Evolutionary conservation across 768 basidiomycete genomes (phyloP).

Genomic region (Xanthoconium stramineum): DNA sequence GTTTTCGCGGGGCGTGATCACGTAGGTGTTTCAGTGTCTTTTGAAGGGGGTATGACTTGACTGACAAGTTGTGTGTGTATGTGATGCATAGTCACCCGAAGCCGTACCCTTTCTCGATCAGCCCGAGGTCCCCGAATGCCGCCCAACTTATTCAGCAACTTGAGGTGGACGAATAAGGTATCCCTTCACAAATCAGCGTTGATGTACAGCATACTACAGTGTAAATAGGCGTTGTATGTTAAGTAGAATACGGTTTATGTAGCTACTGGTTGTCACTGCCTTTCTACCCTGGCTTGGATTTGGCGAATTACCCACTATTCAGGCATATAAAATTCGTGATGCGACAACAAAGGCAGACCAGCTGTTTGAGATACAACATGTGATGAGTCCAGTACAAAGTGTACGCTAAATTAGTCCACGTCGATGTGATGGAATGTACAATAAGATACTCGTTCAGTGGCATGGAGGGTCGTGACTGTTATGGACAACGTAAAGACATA

Average conservation of each 20-base stretch:
- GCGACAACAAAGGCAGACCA: slow-evolving; percentile 11
- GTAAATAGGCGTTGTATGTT: neutral
- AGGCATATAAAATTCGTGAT: neutral
- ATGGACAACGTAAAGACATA: slow-evolving; percentile 9
- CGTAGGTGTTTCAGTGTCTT: slow-evolving; percentile 13
- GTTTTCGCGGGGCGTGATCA: slow-evolving; percentile 26
- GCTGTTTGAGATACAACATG: slow-evolving; percentile 22
- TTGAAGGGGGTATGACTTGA: no score
- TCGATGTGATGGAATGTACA: slow-evolving; percentile 4
- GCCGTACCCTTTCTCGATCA: slow-evolving; percentile 20
- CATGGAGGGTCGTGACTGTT: slow-evolving; percentile 7
- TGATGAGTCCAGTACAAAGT: slow-evolving; percentile 10
- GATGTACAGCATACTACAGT: no score
- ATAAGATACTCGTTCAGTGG: slow-evolving; percentile 12
- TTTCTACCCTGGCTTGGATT: neutral
- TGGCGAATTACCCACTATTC: neutral
- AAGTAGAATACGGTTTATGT: neutral
- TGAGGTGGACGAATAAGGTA: neutral
- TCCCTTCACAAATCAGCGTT: no score
- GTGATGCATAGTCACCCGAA: slow-evolving; percentile 11
- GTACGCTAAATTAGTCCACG: slow-evolving; percentile 21
- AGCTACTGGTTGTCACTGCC: neutral
- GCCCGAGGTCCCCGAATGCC: slow-evolving; percentile 11
- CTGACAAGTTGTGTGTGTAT: neutral
- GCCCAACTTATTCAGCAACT: slow-evolving; percentile 15